These are phyloP conservation scores for Barnettozyma siamensis DNA, from an alignment of 805 yeast species.

Conservation along the genomic window DNA sequence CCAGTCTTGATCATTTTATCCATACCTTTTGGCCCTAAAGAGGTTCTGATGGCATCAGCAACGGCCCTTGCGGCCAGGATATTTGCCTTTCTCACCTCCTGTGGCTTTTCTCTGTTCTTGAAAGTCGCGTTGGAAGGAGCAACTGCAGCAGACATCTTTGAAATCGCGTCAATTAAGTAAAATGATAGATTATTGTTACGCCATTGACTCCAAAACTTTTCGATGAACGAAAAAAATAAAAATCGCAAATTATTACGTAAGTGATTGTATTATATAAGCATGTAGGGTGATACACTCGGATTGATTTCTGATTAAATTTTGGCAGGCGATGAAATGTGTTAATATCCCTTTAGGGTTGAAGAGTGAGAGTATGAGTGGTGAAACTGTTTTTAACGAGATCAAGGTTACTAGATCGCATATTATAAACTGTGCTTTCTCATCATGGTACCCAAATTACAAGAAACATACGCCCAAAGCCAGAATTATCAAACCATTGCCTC, in stretches of 20 bases:
- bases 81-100: slow-evolving; percentile 94
- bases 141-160: slow-evolving; percentile 14
- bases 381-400: slow-evolving; percentile 21
- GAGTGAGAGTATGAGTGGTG: slow-evolving; percentile 2
- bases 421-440: slow-evolving; percentile 46
- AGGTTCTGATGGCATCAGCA: slow-evolving; percentile 90
- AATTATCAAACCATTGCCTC: slow-evolving; percentile 54
- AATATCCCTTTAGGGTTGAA: too few species aligned
- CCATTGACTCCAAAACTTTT: neutral
- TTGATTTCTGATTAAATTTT: too few species aligned
- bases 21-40: slow-evolving; percentile 99
- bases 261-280: too few species aligned
- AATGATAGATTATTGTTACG: neutral
- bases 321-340: neutral
- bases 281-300: too few species aligned
- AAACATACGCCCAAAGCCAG: slow-evolving; percentile 43
- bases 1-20: slow-evolving; percentile 97
- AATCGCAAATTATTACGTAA: too few species aligned
- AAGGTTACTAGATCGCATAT: slow-evolving; percentile 36
- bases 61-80: slow-evolving; percentile 99
- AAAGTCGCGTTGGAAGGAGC: slow-evolving; percentile 78
- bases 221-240: neutral
- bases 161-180: neutral
- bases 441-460: slow-evolving; percentile 54
- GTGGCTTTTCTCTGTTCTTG: slow-evolving; percentile 94